These are phyloP conservation scores for Helichrysum umbraculigerum DNA, from an alignment of 129 eudicot genomes.

Conservation along the genomic window DNA sequence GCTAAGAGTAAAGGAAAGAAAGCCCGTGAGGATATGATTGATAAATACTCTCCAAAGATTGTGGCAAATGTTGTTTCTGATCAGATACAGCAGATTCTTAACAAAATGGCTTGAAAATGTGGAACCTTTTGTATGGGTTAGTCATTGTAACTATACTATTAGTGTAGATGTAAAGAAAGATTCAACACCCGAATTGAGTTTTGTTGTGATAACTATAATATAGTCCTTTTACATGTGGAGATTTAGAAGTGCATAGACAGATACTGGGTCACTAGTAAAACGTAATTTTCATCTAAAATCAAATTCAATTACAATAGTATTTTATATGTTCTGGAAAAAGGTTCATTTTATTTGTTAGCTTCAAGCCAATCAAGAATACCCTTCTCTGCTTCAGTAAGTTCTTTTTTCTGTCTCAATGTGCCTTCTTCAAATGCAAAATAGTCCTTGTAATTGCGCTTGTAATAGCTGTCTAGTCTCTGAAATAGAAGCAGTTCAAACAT, in stretches of 20 bases:
- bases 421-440: constrained; percentile 78
- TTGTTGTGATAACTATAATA: constrained; percentile 10
- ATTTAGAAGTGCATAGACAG: constrained; percentile 2
- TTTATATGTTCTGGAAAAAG: constrained; percentile 4
- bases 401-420: constrained; percentile 52
- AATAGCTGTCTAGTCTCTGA: constrained; percentile 81
- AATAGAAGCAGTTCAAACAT: constrained; percentile 7
- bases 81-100: constrained; percentile 48
- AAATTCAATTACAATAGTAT: constrained; percentile 13
- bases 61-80: constrained; percentile 57
- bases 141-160: neutral
- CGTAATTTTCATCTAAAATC: neutral
- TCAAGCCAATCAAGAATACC: constrained; percentile 93
- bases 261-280: constrained; percentile 20
- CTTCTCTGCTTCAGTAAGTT: constrained; percentile 83
- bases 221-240: constrained; percentile 9
- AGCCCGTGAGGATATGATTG: constrained; percentile 73
- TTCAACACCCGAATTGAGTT: neutral
- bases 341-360: constrained; percentile 52
- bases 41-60: constrained; percentile 56
- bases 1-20: constrained; percentile 62
- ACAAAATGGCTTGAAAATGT: constrained; percentile 20
- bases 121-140: neutral
- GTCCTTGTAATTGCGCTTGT: constrained; percentile 93
- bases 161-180: constrained; percentile 1